Conservation (phyloP, 352 stramenopile species). For the Achlya hypogyna region DNA sequence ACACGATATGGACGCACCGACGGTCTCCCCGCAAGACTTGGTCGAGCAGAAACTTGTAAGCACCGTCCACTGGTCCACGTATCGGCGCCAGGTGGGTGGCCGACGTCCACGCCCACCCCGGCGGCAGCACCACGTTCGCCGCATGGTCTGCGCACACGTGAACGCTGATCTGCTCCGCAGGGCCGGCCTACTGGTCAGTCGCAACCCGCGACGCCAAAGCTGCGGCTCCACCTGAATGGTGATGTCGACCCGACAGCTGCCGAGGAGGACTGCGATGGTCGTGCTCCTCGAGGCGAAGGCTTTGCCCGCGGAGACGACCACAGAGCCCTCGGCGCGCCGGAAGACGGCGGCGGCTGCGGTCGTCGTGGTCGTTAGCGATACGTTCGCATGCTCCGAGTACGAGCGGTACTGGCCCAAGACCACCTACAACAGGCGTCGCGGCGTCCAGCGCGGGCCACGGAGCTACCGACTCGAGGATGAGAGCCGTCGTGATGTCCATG, state of each 20-base stretch:
- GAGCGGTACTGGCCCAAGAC: constrained; percentile 2
- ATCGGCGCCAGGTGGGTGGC: background rate
- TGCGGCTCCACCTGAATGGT: background rate
- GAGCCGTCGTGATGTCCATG: background rate
- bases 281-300: background rate
- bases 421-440: background rate
- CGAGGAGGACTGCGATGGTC: background rate
- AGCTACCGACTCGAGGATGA: background rate
- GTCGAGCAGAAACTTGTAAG: constrained; percentile 8
- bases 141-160: background rate
- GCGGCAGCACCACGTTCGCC: background rate
- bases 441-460: background rate
- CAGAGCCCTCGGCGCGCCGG: background rate
- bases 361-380: background rate
- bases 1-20: background rate
- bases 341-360: background rate
- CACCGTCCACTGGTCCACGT: background rate
- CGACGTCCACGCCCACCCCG: background rate
- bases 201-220: background rate
- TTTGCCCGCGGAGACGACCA: background rate
- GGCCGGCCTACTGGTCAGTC: background rate
- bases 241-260: background rate
- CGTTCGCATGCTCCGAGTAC: background rate
- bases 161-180: background rate
- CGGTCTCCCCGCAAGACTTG: constrained; percentile 2